phyloP scores from a whole-genome alignment of 2,329 filamentous ascomycete genomes.

The Graphilbum fragrans region DNA sequence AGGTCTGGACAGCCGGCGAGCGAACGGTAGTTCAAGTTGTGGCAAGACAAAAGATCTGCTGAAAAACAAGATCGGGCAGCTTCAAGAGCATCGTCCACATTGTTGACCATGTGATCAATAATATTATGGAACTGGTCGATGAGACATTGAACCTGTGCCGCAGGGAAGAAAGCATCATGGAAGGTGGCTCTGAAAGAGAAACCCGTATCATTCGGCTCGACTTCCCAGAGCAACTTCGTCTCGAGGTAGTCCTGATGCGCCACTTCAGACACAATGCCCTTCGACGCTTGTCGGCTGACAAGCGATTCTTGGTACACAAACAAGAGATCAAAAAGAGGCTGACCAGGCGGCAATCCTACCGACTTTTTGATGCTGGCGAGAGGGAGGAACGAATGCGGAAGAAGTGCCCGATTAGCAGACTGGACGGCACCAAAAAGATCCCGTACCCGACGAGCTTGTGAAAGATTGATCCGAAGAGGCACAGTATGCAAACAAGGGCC shows the following conservation, averaged over 20 bases:
- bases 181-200: conserved; percentile 33
- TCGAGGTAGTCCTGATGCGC: conserved; percentile 61
- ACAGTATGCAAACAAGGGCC: conserved; percentile 72
- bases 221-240: conserved; percentile 62
- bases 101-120: conserved; percentile 22
- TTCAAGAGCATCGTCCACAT: conserved; percentile 15
- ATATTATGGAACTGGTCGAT: conserved; percentile 44
- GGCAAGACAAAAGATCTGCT: conserved; percentile 29
- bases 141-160: conserved; percentile 42
- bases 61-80: conserved; percentile 17
- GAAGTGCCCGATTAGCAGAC: conserved; percentile 47
- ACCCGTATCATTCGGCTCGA: conserved; percentile 46
- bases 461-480: conserved; percentile 55
- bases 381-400: conserved; percentile 52
- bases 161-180: conserved; percentile 35
- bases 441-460: conserved; percentile 32
- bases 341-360: conserved; percentile 39
- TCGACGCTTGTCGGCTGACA: conserved; percentile 16
- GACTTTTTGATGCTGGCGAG: conserved; percentile 57
- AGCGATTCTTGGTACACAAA: conserved; percentile 78
- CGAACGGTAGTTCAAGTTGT: conserved; percentile 27
- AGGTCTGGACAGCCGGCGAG: conserved; percentile 29
- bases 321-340: conserved; percentile 61
- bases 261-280: conserved; percentile 34
- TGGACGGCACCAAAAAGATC: conserved; percentile 57